A percentile compares a stretch with the other conserved stretches of the same genome.
Evolutionary conservation across 352 stramenopile genomes (phyloP).

Genomic region (Phytophthora aleatoria): DNA sequence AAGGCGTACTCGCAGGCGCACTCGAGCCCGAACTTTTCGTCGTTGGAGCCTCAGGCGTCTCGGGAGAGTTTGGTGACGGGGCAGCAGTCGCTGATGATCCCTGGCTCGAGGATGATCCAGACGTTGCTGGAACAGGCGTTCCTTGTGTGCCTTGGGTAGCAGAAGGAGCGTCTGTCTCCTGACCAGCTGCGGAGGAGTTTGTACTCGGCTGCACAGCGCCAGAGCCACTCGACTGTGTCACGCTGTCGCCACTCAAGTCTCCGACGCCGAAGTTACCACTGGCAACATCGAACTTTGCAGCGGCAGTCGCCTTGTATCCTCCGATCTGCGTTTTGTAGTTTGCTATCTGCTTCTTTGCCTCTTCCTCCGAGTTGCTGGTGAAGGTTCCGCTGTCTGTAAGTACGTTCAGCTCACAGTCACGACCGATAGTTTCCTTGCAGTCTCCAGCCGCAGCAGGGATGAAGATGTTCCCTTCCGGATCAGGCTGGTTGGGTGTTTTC

Average conservation of each 20-base stretch:
- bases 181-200: not conserved
- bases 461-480: not conserved
- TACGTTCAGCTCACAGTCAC: constrained; percentile 1
- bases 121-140: not conserved
- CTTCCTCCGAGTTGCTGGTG: not conserved
- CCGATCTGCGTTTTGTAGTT: not conserved
- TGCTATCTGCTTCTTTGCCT: not conserved
- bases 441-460: not conserved
- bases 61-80: not conserved
- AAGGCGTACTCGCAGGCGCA: not conserved
- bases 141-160: not conserved
- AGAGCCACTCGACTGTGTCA: not conserved
- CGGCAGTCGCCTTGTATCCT: not conserved
- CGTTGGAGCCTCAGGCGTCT: not conserved
- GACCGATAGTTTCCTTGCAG: not conserved
- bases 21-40: not conserved
- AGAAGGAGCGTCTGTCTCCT: not conserved
- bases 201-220: not conserved
- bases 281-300: not conserved
- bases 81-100: not conserved
- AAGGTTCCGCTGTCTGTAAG: not conserved
- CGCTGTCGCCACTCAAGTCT: not conserved
- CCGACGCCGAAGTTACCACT: not conserved
- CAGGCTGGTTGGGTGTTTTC: not conserved
- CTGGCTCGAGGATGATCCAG: not conserved